Base-by-base conservation (phyloP, 306 rosid genomes). In the Lablab purpureus region DNA sequence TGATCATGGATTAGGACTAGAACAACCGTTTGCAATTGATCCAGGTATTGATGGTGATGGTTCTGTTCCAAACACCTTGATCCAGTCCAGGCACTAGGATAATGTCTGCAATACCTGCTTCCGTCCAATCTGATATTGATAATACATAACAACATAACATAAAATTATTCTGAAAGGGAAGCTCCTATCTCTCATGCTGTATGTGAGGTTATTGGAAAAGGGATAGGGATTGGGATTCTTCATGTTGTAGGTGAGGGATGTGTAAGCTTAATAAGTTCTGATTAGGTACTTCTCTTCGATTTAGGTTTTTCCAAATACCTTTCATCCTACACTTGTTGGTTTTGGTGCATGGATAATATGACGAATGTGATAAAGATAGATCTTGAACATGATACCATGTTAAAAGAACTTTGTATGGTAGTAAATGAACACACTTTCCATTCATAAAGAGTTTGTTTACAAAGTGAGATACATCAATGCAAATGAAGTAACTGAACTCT, bases 161-260 rank as follows among this genome's bases (percentile, higher is more conserved):
- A 96, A 94, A 22, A 64, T 87, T 58, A 88, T 93, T 81, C 89
- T 91, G 15, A 91, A 91, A 85, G 92, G 47, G 97, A 96, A 78
- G 88, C 92, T 5, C 88, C 88, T 63, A 88, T 93, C 77, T 93
- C 92, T 70, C 92, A 55, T 68, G 94, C 94, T 55, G 87, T 94
- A 27, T 91, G 92, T 75, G 91, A 88, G 60, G 94, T 91, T 63
- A 56, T 93, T 10, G 91, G 91, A 41, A 87, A 74, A 77, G 92
- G 97, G 79, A 59, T 88, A 46, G 86, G 81, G 68, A 78, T 85
- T 81, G 94, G 82, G 74, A 91, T 93, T 67, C 92, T 96, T 28
- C 87, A 87, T 84, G 77, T 80, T 74, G 89, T 93, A 60, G 64
- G 7, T 55, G 62, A 55, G 30, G 13, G 59, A 21, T 52, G 59